Percentiles rank a stretch among this genome's conserved stretches.
Conservation (phyloP, 148 eudicot genomes). For the Rhododendron vialii region DNA sequence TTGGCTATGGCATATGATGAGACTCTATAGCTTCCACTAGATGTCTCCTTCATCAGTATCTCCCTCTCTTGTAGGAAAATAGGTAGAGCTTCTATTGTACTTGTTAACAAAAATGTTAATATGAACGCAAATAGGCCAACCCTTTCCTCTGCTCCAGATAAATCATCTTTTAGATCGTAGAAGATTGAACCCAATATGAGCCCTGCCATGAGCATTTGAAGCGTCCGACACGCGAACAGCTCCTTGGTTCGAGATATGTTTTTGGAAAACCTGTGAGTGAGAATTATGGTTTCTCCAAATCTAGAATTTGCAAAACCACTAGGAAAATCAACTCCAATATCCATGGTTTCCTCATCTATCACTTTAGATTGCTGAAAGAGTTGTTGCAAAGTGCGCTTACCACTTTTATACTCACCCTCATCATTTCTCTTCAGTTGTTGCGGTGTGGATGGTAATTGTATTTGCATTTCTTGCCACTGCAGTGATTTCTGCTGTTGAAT, state of each 20-base stretch:
- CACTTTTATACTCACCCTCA: constrained; percentile 14
- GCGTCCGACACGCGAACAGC: constrained; percentile 67
- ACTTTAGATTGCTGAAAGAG: constrained; percentile 88
- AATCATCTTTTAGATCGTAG: constrained; percentile 52
- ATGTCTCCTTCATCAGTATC: constrained; percentile 88
- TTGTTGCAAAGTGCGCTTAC: constrained; percentile 67
- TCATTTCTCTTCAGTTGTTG: constrained; percentile 15
- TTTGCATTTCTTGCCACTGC: constrained; percentile 15
- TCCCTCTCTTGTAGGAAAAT: constrained; percentile 92
- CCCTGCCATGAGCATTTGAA: constrained; percentile 83
- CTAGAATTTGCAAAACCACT: constrained; percentile 55
- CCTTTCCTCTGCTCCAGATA: constrained; percentile 73
- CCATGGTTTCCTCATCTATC: constrained; percentile 48
- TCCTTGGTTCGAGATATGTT: constrained; percentile 79
- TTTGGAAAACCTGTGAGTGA: constrained; percentile 74
- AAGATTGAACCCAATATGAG: constrained; percentile 81
- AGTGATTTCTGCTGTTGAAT: constrained; percentile 30
- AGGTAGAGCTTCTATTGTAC: constrained; percentile 88
- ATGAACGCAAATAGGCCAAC: constrained; percentile 93
- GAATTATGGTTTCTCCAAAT: constrained; percentile 48
- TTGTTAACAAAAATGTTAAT: constrained; percentile 72
- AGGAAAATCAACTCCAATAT: constrained; percentile 10
- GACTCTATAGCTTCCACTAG: constrained; percentile 80
- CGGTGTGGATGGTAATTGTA: neutral
- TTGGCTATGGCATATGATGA: constrained; percentile 93